These are phyloP conservation scores for Saccharomycopsis sp. DNA, from an alignment of 805 yeast genomes.

Conservation along the genomic window DNA sequence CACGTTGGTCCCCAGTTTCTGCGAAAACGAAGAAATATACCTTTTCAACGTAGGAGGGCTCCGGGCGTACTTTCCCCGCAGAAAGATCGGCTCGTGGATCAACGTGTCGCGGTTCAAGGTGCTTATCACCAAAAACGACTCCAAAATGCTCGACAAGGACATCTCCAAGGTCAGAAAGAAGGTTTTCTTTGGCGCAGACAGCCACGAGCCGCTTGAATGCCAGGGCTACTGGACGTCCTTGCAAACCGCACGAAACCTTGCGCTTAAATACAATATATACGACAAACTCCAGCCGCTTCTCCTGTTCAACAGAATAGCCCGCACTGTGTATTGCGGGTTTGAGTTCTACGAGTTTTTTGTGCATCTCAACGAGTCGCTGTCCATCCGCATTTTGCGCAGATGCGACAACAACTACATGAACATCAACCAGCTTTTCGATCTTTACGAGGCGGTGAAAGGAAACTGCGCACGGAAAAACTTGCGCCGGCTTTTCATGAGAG, in stretches of 20 bases:
- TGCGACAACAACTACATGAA: constrained; percentile 20
- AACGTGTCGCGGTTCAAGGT: constrained; percentile 21
- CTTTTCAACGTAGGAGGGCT: constrained; percentile 12
- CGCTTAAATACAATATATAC: constrained; percentile 20
- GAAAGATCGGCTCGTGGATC: constrained; percentile 25
- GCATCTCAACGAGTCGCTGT: constrained; percentile 16
- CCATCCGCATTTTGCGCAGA: constrained; percentile 26
- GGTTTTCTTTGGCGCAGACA: not conserved
- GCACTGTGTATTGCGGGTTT: constrained; percentile 24
- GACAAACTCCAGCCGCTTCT: constrained; percentile 23
- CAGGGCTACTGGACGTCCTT: constrained; percentile 25
- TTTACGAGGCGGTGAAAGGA: constrained; percentile 22
- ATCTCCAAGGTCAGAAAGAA: constrained; percentile 1
- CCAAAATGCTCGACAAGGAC: constrained; percentile 6
- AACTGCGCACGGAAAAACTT: constrained; percentile 10
- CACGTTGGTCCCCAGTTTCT: constrained; percentile 21
- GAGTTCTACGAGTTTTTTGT: constrained; percentile 26
- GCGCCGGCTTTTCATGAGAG: constrained; percentile 20
- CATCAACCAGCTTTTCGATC: constrained; percentile 24
- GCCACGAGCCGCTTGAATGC: constrained; percentile 2
- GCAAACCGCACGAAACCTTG: constrained; percentile 24
- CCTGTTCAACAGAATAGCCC: constrained; percentile 25
- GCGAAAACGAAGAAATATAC: constrained; percentile 19
- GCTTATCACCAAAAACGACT: constrained; percentile 6
- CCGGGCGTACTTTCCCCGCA: constrained; percentile 16